phyloP scores from a whole-genome alignment of 2,329 filamentous ascomycete species.

The Fusarium caatingaense region DNA sequence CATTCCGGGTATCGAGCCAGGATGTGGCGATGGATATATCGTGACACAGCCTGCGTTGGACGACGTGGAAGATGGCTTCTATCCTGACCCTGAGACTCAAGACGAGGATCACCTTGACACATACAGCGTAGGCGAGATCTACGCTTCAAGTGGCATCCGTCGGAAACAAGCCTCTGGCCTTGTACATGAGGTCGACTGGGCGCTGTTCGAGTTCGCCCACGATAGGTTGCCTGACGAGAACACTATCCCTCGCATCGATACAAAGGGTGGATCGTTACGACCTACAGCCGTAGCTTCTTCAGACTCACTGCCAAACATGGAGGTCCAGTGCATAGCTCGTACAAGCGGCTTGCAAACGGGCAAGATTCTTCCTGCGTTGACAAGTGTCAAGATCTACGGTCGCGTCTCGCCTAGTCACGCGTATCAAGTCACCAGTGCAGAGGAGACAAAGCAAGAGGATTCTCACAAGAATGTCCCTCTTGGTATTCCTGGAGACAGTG shows the following conservation, averaged over 20 bases:
- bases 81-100: constrained; percentile 75
- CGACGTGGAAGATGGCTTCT: constrained; percentile 85
- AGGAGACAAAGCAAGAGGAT: constrained; percentile 34
- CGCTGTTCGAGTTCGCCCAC: constrained; percentile 82
- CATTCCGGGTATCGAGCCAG: constrained; percentile 79
- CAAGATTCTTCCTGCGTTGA: constrained; percentile 79
- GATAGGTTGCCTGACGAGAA: constrained; percentile 79
- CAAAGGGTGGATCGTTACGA: constrained; percentile 51
- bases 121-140: constrained; percentile 83
- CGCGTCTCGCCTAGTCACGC: constrained; percentile 82
- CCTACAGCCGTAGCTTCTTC: constrained; percentile 70
- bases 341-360: constrained; percentile 87
- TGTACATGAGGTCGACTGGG: constrained; percentile 95
- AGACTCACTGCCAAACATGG: constrained; percentile 74
- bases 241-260: constrained; percentile 63
- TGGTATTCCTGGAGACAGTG: constrained; percentile 86
- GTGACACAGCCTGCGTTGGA: constrained; percentile 94
- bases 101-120: constrained; percentile 86
- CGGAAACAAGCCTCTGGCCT: constrained; percentile 77
- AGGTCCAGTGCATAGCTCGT: constrained; percentile 88
- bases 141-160: constrained; percentile 90
- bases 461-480: constrained; percentile 54
- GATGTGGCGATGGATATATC: constrained; percentile 79
- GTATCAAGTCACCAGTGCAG: constrained; percentile 66
- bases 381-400: constrained; percentile 87